Percentiles rank a stretch among this genome's conserved stretches.
Evolutionary conservation across 345 rosid genomes (phyloP).

Genomic region (Crucihimalaya himalaica): DNA sequence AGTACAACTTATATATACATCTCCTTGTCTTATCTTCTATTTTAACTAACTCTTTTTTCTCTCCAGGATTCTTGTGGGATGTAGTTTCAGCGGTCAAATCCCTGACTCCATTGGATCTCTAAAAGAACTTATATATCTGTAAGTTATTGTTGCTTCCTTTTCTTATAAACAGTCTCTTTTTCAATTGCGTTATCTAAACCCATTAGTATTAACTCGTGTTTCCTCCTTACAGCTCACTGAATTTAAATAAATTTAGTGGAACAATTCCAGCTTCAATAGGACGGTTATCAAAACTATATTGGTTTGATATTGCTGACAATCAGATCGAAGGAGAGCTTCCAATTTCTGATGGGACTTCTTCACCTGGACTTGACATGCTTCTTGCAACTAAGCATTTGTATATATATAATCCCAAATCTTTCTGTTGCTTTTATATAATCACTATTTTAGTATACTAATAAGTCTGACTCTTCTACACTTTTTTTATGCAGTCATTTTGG

Average conservation of each 20-base stretch:
- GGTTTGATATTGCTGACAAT: slow-evolving; percentile 90
- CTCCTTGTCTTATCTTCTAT: neutral
- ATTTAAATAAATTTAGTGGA: slow-evolving; percentile 72
- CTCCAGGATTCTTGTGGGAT: slow-evolving; percentile 73
- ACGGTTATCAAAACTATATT: slow-evolving; percentile 57
- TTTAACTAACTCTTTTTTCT: slow-evolving; percentile 13
- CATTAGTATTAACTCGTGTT: slow-evolving; percentile 8
- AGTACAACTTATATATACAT: neutral
- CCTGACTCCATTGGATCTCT: slow-evolving; percentile 73
- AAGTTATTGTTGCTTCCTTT: slow-evolving; percentile 32
- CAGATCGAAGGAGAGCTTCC: slow-evolving; percentile 70
- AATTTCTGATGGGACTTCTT: slow-evolving; percentile 59
- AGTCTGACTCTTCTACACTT: slow-evolving; percentile 14
- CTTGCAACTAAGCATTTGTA: slow-evolving; percentile 77
- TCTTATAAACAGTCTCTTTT: neutral
- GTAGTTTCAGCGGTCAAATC: slow-evolving; percentile 66
- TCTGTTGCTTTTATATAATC: neutral
- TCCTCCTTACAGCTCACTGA: slow-evolving; percentile 61
- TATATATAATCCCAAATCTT: slow-evolving; percentile 36
- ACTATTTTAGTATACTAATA: neutral
- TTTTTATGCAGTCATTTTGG: slow-evolving; percentile 69
- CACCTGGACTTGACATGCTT: slow-evolving; percentile 84
- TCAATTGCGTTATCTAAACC: neutral
- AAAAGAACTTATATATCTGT: slow-evolving; percentile 54
- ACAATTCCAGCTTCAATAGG: slow-evolving; percentile 77